These are phyloP conservation scores for Ceratocystis alfenasii DNA, from an alignment of 2,329 filamentous ascomycete species.

Conservation along the genomic window DNA sequence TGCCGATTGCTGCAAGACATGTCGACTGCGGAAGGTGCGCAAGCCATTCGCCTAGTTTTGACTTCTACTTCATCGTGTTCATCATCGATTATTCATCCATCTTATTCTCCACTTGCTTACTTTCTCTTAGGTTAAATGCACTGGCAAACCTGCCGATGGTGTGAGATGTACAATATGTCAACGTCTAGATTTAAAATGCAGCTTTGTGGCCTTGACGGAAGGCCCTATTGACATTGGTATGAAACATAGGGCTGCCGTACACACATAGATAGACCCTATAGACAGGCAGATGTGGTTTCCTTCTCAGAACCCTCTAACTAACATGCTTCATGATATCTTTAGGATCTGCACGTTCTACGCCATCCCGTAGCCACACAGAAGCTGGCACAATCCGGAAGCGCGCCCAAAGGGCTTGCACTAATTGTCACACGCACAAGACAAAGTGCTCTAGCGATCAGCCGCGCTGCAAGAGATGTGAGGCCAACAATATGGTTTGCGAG, in stretches of 20 bases:
- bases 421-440: slow-evolving; percentile 35
- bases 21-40: slow-evolving; percentile 31
- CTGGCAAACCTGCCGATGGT: slow-evolving; percentile 30
- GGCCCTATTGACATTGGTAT: slow-evolving; percentile 20
- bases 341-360: slow-evolving; percentile 31
- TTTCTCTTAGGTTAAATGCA: slow-evolving; percentile 33
- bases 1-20: slow-evolving; percentile 31
- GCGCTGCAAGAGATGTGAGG: slow-evolving; percentile 32
- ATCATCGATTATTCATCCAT: slow-evolving; percentile 14
- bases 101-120: slow-evolving; percentile 1
- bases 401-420: slow-evolving; percentile 34
- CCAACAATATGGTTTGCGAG: slow-evolving; percentile 30
- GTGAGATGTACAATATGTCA: slow-evolving; percentile 31
- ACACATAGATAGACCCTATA: not conserved
- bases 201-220: slow-evolving; percentile 26
- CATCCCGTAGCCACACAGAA: slow-evolving; percentile 34
- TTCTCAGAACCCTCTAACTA: slow-evolving; percentile 12
- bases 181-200: slow-evolving; percentile 31
- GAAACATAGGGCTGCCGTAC: not conserved
- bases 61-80: not conserved
- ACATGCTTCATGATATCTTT: not conserved
- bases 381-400: slow-evolving; percentile 34
- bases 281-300: not conserved
- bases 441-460: slow-evolving; percentile 35
- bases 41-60: not conserved